Evolutionary conservation across 2,329 filamentous ascomycete species (phyloP), one percentile per base, ranked within the genome.

Genomic region (Aspergillus sclerotialis): DNA sequence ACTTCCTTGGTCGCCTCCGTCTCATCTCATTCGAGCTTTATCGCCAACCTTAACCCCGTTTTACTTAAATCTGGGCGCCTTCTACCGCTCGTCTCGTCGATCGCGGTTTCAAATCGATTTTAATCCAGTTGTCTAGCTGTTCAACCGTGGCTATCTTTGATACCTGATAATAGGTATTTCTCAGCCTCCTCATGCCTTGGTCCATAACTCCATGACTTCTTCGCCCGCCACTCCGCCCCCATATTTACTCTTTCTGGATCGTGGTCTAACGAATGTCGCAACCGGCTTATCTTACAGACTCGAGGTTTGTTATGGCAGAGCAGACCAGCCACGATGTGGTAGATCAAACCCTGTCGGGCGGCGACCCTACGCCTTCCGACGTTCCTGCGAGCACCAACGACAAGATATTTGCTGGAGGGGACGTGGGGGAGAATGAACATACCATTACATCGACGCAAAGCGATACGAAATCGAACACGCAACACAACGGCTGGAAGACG

Each of bases 271-370:
- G 43, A 38, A 59, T 56, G 48, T 55, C 48, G 47, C 50, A 49
- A 43, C 46, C 35, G 41, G 35, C 41, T 35, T 40, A 43, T 32
- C 42, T 35, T 35, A 42, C 63, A 73, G 70, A 62, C 61, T 61
- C 67, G 62, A 63, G 67, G 61, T 68, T 75, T 80, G 77, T 80
- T 79, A 81, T 81, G 77, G 77, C 77, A 79, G 76, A 80, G 75
- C 73, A 76, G 74, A 74, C 66, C 60, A 70, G 67, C 73, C 76
- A 78, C 67, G 72, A 81, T 81, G 77, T 79, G 77, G 76, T 80
- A 78, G 77, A 77, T 69, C 70, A 78, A 73, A 70, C 74, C 69
- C 69, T 72, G 77, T 80, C 76, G 76, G 70, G 75, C 67, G 74
- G 74, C 71, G 73, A 70, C 60, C 60, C 64, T 60, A 70, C 70